Evolutionary conservation across 495 filamentous ascomycete species (phyloP), one percentile per base, ranked within the genome.

Genomic region (Penicillium diatomitis): DNA sequence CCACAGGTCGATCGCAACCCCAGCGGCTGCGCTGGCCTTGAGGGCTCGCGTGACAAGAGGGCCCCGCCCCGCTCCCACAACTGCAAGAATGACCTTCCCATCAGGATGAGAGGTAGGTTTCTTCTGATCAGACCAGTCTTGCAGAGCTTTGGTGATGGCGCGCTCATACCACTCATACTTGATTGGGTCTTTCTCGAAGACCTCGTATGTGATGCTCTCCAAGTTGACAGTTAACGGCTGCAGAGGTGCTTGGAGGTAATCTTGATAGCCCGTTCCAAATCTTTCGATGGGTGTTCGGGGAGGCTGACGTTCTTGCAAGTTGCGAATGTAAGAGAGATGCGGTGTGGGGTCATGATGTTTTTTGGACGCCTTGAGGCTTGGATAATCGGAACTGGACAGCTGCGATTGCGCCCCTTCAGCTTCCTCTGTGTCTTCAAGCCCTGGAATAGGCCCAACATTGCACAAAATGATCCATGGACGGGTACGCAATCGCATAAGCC

Each of bases 101-200:
- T 76, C 74, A 4, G 73, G 72, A n/a, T 81, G 75, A 2, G 85
- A 87, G 0, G 81, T 83, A 0, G 85, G 83, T 52, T 87, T 90
- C 47, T 76, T 73, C 51, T 83, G 77, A 38, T 74, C 73, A 8
- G 64, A 69, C 86, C 90, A 92, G 52, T 96, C 91, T n/a, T 63
- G 70, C 50, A 99, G 77, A 0, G 92, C 91, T 49, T 84, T 76
- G 2, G 76, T 74, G 44, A 96, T 88, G 35, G 92, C 92, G 11
- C 74, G 68, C 62, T 96, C 88, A 63, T 99, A 99, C 74, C 89
- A 90, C 44, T 90, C 84, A 63, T 99, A 99, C 66, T 99, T 99
- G 63, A 97, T 83, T 0, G 92, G 92, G 50, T 97, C 94, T 54
- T 92, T 94, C 65, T 99, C 92, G 59, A 99, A 99, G 6, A 97